Conservation (phyloP, 306 rosid genomes). For the Vigna hirtella region DNA sequence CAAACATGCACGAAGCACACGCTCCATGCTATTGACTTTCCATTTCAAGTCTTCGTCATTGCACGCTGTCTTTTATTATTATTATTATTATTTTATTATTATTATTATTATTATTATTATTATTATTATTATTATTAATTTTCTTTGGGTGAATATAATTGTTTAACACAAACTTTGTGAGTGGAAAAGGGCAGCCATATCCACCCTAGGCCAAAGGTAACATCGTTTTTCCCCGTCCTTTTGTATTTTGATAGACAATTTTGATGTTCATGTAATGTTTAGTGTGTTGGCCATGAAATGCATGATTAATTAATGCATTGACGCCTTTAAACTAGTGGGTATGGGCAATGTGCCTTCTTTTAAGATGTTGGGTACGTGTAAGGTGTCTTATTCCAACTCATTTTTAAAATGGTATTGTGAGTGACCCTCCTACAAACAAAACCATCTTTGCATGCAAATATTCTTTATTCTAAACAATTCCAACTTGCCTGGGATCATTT, state of each 20-base stretch:
- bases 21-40: conserved; percentile 36
- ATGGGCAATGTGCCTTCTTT: conserved; percentile 24
- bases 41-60: conserved; percentile 20
- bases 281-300: neutral
- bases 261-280: neutral
- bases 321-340: conserved; percentile 38
- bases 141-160: conserved; percentile 16
- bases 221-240: neutral
- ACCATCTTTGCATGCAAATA: conserved; percentile 38
- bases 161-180: conserved; percentile 32
- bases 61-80: conserved; percentile 25
- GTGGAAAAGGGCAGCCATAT: conserved; percentile 21
- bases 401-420: conserved; percentile 11
- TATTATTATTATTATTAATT: neutral
- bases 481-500: conserved; percentile 8
- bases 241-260: neutral
- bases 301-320: conserved; percentile 26
- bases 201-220: conserved; percentile 4
- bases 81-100: neutral
- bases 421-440: neutral
- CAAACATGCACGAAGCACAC: conserved; percentile 24
- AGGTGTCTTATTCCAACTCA: conserved; percentile 7
- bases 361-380: conserved; percentile 11
- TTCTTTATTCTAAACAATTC: conserved; percentile 32
- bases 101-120: neutral